Evolutionary conservation across 2,329 filamentous ascomycete genomes (phyloP).

Genomic region (Colletotrichum navitas): DNA sequence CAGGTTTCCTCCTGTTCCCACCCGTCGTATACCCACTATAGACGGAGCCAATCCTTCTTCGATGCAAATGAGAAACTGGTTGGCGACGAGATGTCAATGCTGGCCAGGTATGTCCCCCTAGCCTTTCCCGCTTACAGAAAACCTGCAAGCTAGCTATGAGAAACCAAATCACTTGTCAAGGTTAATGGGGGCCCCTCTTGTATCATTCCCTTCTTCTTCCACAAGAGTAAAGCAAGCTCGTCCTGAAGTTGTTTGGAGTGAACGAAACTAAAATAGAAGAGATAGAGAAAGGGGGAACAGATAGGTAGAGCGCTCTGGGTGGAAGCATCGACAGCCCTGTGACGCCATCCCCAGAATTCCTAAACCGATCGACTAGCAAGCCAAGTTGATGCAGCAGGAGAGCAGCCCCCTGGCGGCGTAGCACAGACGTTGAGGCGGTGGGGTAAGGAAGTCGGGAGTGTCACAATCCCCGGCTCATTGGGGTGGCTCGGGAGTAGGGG

Average conservation of each 20-base stretch:
- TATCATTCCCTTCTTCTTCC: background rate
- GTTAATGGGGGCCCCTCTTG: background rate
- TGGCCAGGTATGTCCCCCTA: background rate
- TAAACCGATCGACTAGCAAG: background rate
- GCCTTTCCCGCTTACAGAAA: background rate
- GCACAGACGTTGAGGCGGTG: conserved; percentile 5
- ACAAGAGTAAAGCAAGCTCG: background rate
- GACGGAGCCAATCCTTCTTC: background rate
- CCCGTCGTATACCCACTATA: background rate
- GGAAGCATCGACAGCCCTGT: conserved; percentile 1
- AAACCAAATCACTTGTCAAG: background rate
- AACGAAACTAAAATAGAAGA: background rate
- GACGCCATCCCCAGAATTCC: conserved; percentile 3
- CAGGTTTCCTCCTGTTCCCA: background rate
- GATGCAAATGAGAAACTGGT: background rate
- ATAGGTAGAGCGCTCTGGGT: background rate
- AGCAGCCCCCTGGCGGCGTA: background rate
- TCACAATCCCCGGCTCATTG: no score
- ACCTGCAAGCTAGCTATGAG: background rate
- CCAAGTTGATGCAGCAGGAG: background rate
- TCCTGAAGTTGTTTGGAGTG: background rate
- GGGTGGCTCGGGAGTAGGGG: no score
- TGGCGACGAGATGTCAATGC: background rate
- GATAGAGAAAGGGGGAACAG: background rate
- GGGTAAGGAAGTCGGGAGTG: no score